phyloP scores from a whole-genome alignment of 352 stramenopile genomes.

The Pythium phragmitis region DNA sequence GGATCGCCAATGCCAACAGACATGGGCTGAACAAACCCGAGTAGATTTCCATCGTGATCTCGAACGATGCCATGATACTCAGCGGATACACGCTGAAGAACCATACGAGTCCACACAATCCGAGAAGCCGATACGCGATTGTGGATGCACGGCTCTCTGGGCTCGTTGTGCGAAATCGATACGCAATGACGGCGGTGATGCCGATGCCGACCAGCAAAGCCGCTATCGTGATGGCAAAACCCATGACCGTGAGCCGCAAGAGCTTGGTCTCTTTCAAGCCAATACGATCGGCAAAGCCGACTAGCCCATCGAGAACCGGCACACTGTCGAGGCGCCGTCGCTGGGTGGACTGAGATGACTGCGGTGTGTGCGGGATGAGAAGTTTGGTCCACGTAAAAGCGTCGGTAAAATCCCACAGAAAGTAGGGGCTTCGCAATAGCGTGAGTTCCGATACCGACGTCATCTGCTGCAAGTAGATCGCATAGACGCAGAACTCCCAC shows the following conservation, averaged over 20 bases:
- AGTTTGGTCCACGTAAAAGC: slow-evolving; percentile 73
- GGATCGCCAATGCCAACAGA: slow-evolving; percentile 39
- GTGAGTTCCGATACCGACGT: slow-evolving; percentile 56
- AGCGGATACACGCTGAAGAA: slow-evolving; percentile 63
- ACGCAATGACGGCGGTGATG: slow-evolving; percentile 41
- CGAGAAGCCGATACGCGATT: slow-evolving; percentile 54
- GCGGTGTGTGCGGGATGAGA: slow-evolving; percentile 29
- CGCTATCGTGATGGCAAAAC: slow-evolving; percentile 45
- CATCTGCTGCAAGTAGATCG: slow-evolving; percentile 74
- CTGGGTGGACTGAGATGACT: not conserved
- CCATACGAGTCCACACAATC: slow-evolving; percentile 61
- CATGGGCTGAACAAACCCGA: slow-evolving; percentile 27
- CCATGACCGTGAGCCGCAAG: slow-evolving; percentile 35
- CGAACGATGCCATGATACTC: slow-evolving; percentile 60
- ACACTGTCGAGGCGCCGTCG: slow-evolving; percentile 44
- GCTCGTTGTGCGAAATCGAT: slow-evolving; percentile 27
- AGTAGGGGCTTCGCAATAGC: slow-evolving; percentile 62
- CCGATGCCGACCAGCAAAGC: slow-evolving; percentile 37
- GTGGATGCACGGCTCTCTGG: slow-evolving; percentile 26
- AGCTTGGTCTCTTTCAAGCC: slow-evolving; percentile 51
- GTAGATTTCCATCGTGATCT: slow-evolving; percentile 68
- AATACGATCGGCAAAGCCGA: slow-evolving; percentile 60
- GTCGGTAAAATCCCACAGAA: slow-evolving; percentile 68
- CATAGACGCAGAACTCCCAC: slow-evolving; percentile 72
- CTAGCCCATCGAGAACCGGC: slow-evolving; percentile 53